Conservation (phyloP, 148 eudicot species). For the Drosera capensis region DNA sequence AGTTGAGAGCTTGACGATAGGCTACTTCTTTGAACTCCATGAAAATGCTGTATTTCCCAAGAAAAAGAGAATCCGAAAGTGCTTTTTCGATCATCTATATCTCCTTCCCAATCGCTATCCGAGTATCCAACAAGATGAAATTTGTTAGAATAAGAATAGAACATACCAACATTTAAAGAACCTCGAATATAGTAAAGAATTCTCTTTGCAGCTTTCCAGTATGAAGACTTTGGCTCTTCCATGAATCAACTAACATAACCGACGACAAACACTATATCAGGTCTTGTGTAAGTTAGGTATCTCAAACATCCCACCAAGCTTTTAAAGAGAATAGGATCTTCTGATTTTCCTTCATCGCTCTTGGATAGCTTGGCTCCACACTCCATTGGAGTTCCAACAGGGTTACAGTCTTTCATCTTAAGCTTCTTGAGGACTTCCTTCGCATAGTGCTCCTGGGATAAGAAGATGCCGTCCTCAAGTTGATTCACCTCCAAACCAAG, state of each 20-base stretch:
- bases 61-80: not conserved
- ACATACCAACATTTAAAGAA: not conserved
- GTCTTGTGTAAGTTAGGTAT: not conserved
- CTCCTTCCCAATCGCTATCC: too few relatives aligned
- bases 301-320: not conserved
- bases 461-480: conserved; percentile 3
- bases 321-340: not conserved
- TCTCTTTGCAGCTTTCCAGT: not conserved
- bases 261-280: not conserved
- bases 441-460: not conserved
- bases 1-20: not conserved
- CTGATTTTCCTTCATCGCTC: not conserved
- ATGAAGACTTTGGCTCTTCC: not conserved
- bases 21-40: not conserved
- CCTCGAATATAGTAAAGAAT: too few relatives aligned
- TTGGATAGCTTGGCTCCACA: not conserved
- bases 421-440: conserved; percentile 1
- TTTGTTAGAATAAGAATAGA: not conserved
- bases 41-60: not conserved
- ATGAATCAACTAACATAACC: not conserved
- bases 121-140: not conserved
- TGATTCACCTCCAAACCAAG: conserved; percentile 1
- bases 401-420: not conserved
- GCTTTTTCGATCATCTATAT: not conserved
- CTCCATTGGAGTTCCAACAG: not conserved